phyloP scores from a whole-genome alignment of 495 filamentous ascomycete species.

The Jackrogersella multiformis region DNA sequence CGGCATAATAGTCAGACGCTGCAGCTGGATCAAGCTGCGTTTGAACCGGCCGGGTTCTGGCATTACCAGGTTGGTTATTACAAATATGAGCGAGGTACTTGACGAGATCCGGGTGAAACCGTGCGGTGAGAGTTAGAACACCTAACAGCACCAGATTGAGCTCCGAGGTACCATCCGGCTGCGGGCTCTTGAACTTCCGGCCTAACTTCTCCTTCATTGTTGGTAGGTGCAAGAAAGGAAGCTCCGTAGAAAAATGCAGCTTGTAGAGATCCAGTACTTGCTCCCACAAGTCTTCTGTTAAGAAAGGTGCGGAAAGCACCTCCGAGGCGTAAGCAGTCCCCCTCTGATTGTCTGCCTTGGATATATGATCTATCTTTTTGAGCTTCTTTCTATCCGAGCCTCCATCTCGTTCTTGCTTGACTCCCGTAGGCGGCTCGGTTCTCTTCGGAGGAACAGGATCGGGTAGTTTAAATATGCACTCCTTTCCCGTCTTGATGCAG shows the following conservation, averaged over 20 bases:
- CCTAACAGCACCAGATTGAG: conserved; percentile 76
- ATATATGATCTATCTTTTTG: conserved; percentile 62
- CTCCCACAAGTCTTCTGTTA: conserved; percentile 76
- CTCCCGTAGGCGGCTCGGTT: conserved; percentile 57
- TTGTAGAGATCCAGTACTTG: conserved; percentile 82
- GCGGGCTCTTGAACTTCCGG: conserved; percentile 51
- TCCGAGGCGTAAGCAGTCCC: conserved; percentile 54
- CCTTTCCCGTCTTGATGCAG: conserved; percentile 77
- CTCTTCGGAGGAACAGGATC: conserved; percentile 67
- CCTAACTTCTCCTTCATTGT: conserved; percentile 71
- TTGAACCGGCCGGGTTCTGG: conserved; percentile 48
- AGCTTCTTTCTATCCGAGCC: conserved; percentile 69
- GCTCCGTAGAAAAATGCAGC: conserved; percentile 80
- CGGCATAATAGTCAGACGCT: conserved; percentile 83
- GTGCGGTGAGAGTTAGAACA: conserved; percentile 80
- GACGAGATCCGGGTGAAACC: conserved; percentile 76
- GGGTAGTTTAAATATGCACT: conserved; percentile 78
- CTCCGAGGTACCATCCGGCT: conserved; percentile 57
- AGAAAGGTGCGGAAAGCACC: conserved; percentile 60
- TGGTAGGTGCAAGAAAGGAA: conserved; percentile 84
- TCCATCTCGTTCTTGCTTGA: conserved; percentile 67
- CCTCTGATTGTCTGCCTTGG: conserved; percentile 51
- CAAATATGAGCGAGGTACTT: conserved; percentile 63
- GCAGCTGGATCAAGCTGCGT: conserved; percentile 63
- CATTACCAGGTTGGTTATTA: conserved; percentile 44